Conservation (phyloP, 1,284 basidiomycete species). For the Ganoderma lucidum region DNA sequence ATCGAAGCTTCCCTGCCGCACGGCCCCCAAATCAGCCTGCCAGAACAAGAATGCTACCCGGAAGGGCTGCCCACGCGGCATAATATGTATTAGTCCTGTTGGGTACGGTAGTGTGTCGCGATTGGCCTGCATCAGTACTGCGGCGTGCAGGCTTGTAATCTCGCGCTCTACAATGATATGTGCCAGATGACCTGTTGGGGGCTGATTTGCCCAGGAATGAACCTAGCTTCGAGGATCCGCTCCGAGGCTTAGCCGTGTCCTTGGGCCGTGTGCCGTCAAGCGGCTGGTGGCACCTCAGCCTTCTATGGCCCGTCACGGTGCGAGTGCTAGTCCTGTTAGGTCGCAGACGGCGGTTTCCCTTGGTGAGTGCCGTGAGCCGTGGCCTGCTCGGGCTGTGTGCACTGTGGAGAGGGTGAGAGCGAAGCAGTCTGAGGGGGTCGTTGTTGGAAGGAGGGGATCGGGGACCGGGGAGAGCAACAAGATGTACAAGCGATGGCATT, state of each 20-base stretch:
- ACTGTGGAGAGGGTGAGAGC: neutral
- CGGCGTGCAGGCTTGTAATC: conserved; percentile 8
- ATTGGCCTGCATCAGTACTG: conserved; percentile 11
- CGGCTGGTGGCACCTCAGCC: neutral
- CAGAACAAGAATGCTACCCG: neutral
- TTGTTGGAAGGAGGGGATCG: neutral
- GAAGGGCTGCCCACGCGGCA: neutral
- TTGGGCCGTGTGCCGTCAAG: conserved; percentile 8
- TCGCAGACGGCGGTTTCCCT: neutral
- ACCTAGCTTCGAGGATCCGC: conserved; percentile 4
- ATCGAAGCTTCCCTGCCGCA: neutral
- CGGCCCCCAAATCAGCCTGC: neutral
- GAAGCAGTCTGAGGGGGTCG: neutral
- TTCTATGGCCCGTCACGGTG: neutral
- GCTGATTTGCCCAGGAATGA: conserved; percentile 14
- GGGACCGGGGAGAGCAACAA: conserved; percentile 2
- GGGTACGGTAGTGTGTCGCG: conserved; percentile 15
- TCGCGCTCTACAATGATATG: conserved; percentile 11
- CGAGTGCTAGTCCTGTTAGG: neutral
- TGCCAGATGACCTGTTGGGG: conserved; percentile 7
- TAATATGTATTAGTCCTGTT: conserved; percentile 2
- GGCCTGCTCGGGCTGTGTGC: neutral
- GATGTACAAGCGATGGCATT: neutral
- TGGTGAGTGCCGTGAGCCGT: neutral
- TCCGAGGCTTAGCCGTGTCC: conserved; percentile 15